Base-by-base conservation (phyloP, 148 eudicot genomes). In the Vaccinium corymbosum region DNA sequence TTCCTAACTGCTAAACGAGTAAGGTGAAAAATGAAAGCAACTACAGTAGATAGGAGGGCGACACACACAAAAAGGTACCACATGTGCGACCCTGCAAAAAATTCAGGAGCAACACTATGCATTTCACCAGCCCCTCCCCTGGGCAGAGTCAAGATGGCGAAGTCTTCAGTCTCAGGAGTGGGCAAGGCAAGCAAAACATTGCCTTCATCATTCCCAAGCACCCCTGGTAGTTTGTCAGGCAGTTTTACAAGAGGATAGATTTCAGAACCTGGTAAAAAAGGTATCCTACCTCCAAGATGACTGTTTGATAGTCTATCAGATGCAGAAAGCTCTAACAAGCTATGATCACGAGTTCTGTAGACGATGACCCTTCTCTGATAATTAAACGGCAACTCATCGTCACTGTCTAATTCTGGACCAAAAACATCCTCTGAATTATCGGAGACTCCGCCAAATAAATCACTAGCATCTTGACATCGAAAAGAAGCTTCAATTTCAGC, bases 401-500 rank as follows among this genome's bases (percentile, higher is more conserved):
- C 88, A 81, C 81, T 66, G 82, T 84, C 92, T 29, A 94, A 85
- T 64, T 92, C 90, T 38, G 89, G 84, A 83, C 76, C 88, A 78
- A 86, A 68, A 50, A 83, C 87, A 80, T 83, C 50, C 83, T 83
- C 84, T 81, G 86, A 78, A 80, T 77, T 86, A 79, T 89, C 66
- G 84, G 83, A 86, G 68, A 87, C 80, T 56, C 86, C 92, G 55
- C 80, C 80, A 46, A 87, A 70, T 75, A 90, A 85, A 75, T 92
- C 83, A 52, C 92, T 89, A 83, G 79, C 61, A n/a, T 89, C 94
- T 85, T 87, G 90, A 87, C 97, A 94, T 78, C 91, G 94, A 84
- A 92, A 90, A 80, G 90, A 92, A 81, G 95, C 98, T 56, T 89
- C 92, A 85, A 97, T 89, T 66, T 90, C 90, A 64, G 95, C 89